A percentile compares a stretch with the other conserved stretches of the same genome.
Conservation (phyloP, 2,329 filamentous ascomycete species). For the Fulvia fulva region DNA sequence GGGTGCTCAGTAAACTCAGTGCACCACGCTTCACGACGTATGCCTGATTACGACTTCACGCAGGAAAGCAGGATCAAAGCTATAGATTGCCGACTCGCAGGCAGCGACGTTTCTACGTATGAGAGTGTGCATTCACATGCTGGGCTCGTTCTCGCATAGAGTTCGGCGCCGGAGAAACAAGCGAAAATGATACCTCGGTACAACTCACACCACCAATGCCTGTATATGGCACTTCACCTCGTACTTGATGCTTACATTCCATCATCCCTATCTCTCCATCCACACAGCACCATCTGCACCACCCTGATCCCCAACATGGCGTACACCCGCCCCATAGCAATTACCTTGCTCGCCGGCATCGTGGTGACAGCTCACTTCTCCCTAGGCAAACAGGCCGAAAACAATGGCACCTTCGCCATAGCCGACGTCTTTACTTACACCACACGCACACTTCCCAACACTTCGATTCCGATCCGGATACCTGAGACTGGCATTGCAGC, state of each 20-base stretch:
- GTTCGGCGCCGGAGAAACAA: neutral
- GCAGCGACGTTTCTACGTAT: neutral
- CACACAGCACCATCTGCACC: neutral
- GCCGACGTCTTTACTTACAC: conserved; percentile 15
- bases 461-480: conserved; percentile 18
- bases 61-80: neutral
- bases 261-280: neutral
- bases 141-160: neutral
- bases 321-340: neutral
- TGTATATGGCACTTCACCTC: neutral
- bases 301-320: neutral
- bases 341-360: neutral
- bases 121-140: neutral
- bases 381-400: conserved; percentile 18
- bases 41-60: neutral
- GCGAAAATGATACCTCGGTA: neutral
- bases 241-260: neutral
- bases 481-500: conserved; percentile 15
- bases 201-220: neutral
- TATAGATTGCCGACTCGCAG: neutral
- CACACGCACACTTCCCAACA: conserved; percentile 17
- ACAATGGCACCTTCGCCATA: conserved; percentile 19
- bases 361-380: conserved; percentile 13
- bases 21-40: neutral
- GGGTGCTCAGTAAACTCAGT: conserved; percentile 20